These are phyloP conservation scores for Leccinum fuscescens DNA, from an alignment of 1,284 basidiomycete species.

Conservation along the genomic window DNA sequence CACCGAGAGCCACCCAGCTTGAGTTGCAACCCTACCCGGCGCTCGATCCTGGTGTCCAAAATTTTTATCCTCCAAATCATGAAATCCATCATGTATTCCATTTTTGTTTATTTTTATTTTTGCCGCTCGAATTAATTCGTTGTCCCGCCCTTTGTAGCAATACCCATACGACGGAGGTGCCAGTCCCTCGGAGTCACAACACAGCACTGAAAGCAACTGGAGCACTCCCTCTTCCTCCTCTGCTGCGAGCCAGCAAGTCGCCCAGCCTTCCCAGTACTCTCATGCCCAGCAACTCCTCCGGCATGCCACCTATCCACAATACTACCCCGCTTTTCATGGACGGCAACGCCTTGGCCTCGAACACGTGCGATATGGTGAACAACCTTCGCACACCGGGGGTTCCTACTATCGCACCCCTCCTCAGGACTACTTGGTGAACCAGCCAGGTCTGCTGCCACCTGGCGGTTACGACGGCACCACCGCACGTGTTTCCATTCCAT, in stretches of 20 bases:
- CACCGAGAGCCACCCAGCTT: conserved; percentile 26
- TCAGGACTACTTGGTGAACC: conserved; percentile 13
- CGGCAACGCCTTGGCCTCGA: conserved; percentile 25
- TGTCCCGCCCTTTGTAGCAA: conserved; percentile 7
- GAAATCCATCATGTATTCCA: conserved; percentile 6
- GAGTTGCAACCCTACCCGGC: conserved; percentile 16
- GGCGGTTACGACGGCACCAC: conserved; percentile 14
- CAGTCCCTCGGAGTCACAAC: conserved; percentile 29
- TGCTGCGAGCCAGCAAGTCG: conserved; percentile 17
- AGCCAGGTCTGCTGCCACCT: conserved; percentile 9
- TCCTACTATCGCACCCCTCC: conserved; percentile 19
- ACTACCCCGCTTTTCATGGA: conserved; percentile 28
- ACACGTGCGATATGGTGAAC: conserved; percentile 19
- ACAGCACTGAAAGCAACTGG: conserved; percentile 29
- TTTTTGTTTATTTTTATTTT: conserved; percentile 1
- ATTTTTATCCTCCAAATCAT: conserved; percentile 15
- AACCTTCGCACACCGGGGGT: conserved; percentile 8
- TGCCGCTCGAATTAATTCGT: not conserved
- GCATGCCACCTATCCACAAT: conserved; percentile 3
- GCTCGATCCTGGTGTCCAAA: conserved; percentile 13
- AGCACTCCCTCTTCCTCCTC: conserved; percentile 30
- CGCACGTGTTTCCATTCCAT: conserved; percentile 2
- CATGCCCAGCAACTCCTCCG: conserved; percentile 4
- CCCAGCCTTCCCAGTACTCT: conserved; percentile 10
- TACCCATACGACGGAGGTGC: conserved; percentile 20